Conservation (phyloP, 768 basidiomycete genomes). For the Tricholoma matsutake region DNA sequence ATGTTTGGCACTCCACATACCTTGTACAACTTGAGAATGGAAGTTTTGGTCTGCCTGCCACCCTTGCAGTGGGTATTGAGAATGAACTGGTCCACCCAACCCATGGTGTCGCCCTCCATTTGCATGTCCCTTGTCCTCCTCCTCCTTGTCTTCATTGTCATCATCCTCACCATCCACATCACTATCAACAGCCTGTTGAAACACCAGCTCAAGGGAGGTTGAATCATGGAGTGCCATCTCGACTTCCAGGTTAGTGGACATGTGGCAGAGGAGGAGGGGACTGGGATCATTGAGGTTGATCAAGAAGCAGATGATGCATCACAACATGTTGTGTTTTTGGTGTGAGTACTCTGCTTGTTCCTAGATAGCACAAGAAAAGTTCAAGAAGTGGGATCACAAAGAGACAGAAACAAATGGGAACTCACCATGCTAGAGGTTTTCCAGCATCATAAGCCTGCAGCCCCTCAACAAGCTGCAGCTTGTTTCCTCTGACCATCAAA, state of each 20-base stretch:
- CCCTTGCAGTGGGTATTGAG: not conserved
- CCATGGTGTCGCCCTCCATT: not conserved
- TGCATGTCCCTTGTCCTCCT: not conserved
- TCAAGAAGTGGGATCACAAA: not conserved
- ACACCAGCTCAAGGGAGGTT: not conserved
- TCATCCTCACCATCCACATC: not conserved
- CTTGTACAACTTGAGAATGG: too few species aligned
- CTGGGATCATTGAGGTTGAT: not conserved
- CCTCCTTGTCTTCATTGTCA: not conserved
- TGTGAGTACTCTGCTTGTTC: too few species aligned
- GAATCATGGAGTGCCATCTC: too few species aligned
- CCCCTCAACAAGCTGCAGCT: not conserved
- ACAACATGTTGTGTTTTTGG: not conserved
- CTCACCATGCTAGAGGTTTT: not conserved
- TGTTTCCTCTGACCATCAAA: not conserved
- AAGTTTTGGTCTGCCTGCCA: not conserved
- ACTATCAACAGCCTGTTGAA: not conserved
- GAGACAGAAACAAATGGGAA: not conserved
- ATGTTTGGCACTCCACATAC: too few species aligned
- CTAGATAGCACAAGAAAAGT: not conserved
- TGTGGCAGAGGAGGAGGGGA: not conserved
- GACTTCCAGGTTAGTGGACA: too few species aligned
- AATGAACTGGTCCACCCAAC: not conserved
- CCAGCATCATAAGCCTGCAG: not conserved
- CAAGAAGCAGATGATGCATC: not conserved